Conservation (phyloP, 805 yeast genomes). For the Metschnikowia picachoensis region DNA sequence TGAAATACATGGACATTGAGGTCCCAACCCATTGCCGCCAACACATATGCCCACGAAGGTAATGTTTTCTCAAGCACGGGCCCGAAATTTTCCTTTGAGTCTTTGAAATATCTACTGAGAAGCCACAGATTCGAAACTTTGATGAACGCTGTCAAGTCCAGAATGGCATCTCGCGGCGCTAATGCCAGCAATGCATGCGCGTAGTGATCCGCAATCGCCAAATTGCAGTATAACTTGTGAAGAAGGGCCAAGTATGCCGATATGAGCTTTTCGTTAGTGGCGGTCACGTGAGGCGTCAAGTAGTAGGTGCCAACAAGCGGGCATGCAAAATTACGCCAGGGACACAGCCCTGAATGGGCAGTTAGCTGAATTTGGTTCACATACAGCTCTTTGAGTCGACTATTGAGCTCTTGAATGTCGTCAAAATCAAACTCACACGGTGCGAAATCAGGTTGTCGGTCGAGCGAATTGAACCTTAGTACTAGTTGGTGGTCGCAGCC, state of each 20-base stretch:
- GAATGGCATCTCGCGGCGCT: not conserved
- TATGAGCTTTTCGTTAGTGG: constrained; percentile 29
- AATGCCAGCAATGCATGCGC: constrained; percentile 1
- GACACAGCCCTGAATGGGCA: constrained; percentile 32
- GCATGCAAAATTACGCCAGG: constrained; percentile 36
- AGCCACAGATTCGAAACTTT: constrained; percentile 32
- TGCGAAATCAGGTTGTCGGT: constrained; percentile 12
- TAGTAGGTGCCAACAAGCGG: constrained; percentile 34
- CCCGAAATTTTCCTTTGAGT: constrained; percentile 34
- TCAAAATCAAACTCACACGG: constrained; percentile 14
- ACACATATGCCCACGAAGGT: constrained; percentile 32
- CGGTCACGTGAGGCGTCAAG: constrained; percentile 28
- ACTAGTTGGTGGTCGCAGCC: constrained; percentile 29
- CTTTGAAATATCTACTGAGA: constrained; percentile 26
- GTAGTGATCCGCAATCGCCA: constrained; percentile 3
- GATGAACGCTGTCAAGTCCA: constrained; percentile 15
- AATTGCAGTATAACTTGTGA: constrained; percentile 27
- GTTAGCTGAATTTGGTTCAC: constrained; percentile 19
- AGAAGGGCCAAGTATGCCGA: constrained; percentile 27
- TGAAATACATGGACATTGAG: constrained; percentile 30
- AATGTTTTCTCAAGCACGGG: constrained; percentile 18
- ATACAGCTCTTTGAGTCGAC: constrained; percentile 24
- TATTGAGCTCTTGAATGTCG: constrained; percentile 25
- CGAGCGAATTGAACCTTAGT: constrained; percentile 24
- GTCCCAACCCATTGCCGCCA: constrained; percentile 39